Conservation (phyloP, 2,329 filamentous ascomycete genomes). For the Elsinoe australis region DNA sequence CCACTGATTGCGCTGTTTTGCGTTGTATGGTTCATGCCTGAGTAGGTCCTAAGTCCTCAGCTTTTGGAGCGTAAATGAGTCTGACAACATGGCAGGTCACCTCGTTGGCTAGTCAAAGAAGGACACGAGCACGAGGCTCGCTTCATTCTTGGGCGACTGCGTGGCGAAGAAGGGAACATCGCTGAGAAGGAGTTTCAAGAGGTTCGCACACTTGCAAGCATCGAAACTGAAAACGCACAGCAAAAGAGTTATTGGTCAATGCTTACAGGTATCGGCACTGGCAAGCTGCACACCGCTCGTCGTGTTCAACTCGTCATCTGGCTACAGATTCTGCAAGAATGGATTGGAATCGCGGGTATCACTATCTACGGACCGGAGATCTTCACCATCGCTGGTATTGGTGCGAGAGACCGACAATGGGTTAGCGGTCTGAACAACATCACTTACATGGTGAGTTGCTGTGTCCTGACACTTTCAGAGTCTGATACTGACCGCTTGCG, state of each 20-base stretch:
- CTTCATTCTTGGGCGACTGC: slow-evolving; percentile 55
- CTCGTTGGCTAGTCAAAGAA: slow-evolving; percentile 58
- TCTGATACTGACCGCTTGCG: neutral
- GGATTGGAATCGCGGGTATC: slow-evolving; percentile 31
- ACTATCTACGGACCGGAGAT: slow-evolving; percentile 33
- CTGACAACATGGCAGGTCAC: slow-evolving; percentile 36
- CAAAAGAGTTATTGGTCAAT: slow-evolving; percentile 29
- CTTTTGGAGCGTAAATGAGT: neutral
- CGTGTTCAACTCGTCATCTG: slow-evolving; percentile 35
- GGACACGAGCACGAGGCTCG: slow-evolving; percentile 60
- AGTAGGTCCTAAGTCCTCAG: slow-evolving; percentile 32
- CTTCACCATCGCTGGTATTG: slow-evolving; percentile 30
- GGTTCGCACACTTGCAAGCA: slow-evolving; percentile 54
- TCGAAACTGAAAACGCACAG: slow-evolving; percentile 43
- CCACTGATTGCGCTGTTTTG: slow-evolving; percentile 52
- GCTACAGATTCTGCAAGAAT: slow-evolving; percentile 36
- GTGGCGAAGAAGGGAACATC: slow-evolving; percentile 40
- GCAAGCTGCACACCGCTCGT: slow-evolving; percentile 31
- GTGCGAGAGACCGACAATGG: slow-evolving; percentile 34
- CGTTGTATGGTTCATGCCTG: slow-evolving; percentile 59
- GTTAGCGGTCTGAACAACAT: slow-evolving; percentile 36
- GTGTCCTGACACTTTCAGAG: no score
- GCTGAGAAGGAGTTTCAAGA: slow-evolving; percentile 57
- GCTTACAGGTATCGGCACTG: slow-evolving; percentile 28
- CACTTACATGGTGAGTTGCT: slow-evolving; percentile 29